Evolutionary conservation across 1,284 basidiomycete genomes (phyloP).

Genomic region (Wallemia ichthyophaga): DNA sequence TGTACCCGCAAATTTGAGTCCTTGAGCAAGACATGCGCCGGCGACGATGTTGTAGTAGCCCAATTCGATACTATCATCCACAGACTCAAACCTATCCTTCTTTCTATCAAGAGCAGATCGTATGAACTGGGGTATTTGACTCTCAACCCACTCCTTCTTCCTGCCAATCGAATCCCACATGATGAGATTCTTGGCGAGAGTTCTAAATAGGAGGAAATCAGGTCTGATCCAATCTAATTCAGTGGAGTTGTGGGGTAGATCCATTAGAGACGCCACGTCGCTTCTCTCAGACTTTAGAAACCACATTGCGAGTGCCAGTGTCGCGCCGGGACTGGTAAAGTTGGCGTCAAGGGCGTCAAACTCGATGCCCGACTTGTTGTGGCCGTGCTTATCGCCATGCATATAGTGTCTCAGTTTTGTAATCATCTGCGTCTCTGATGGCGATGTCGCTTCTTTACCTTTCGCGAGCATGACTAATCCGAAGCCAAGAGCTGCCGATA

Average conservation of each 20-base stretch:
- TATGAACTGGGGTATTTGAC: slow-evolving; percentile 42
- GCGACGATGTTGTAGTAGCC: slow-evolving; percentile 68
- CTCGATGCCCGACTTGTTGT: slow-evolving; percentile 4
- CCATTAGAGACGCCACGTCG: slow-evolving; percentile 56
- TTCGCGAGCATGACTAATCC: slow-evolving; percentile 87
- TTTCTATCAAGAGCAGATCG: slow-evolving; percentile 27
- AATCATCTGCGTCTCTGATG: slow-evolving; percentile 36
- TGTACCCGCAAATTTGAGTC: slow-evolving; percentile 75
- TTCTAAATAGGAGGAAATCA: slow-evolving; percentile 51
- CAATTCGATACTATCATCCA: slow-evolving; percentile 48
- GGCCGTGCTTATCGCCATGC: slow-evolving; percentile 27
- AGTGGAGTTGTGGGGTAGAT: slow-evolving; percentile 45
- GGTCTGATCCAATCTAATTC: slow-evolving; percentile 62
- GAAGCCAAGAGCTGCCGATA: slow-evolving; percentile 61
- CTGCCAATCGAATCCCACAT: slow-evolving; percentile 57
- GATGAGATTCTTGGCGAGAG: slow-evolving; percentile 47
- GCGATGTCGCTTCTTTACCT: slow-evolving; percentile 24
- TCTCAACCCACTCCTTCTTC: slow-evolving; percentile 42
- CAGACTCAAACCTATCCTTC: slow-evolving; percentile 10
- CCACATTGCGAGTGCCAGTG: slow-evolving; percentile 68
- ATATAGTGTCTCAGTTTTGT: slow-evolving; percentile 35
- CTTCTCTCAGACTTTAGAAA: slow-evolving; percentile 54
- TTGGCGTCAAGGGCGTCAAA: slow-evolving; percentile 27
- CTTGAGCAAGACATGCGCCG: slow-evolving; percentile 69
- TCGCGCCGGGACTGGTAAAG: slow-evolving; percentile 64